These are phyloP conservation scores for Chlorella vulgaris DNA, from an alignment of 139 green algal species.

Conservation along the genomic window DNA sequence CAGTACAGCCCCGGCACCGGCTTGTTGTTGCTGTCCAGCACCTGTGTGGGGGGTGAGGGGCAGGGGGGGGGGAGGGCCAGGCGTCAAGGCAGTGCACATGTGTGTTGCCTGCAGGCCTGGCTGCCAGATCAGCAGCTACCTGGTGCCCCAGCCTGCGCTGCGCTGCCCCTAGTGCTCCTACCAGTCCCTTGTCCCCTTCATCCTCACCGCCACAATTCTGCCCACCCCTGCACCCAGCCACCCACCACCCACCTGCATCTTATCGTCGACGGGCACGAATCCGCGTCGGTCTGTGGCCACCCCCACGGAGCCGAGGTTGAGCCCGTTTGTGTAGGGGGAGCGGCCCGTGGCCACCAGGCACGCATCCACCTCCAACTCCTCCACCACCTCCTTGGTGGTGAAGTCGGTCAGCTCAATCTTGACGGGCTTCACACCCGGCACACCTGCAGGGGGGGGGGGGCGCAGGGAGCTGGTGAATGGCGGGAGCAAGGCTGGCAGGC, in stretches of 20 bases:
- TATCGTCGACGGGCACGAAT: slow-evolving; percentile 94
- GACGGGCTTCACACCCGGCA: slow-evolving; percentile 93
- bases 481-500: neutral
- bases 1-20: slow-evolving; percentile 90
- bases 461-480: neutral
- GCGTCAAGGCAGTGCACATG: neutral
- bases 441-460: slow-evolving; percentile 36
- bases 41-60: slow-evolving; percentile 25
- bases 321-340: slow-evolving; percentile 83
- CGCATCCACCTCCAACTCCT: slow-evolving; percentile 93
- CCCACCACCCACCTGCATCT: slow-evolving; percentile 83
- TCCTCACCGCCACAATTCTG: neutral
- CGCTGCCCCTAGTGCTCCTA: too few species aligned
- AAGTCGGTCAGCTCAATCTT: slow-evolving; percentile 98
- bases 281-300: slow-evolving; percentile 88
- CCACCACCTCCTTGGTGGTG: slow-evolving; percentile 97
- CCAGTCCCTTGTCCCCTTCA: neutral
- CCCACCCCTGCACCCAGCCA: neutral
- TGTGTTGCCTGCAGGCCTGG: too few species aligned
- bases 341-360: slow-evolving; percentile 94
- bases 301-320: slow-evolving; percentile 81
- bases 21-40: slow-evolving; percentile 72
- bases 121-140: too few species aligned
- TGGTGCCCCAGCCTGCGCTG: too few species aligned
- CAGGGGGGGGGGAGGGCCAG: neutral